Evolutionary conservation across 768 basidiomycete species (phyloP).

Genomic region (Leccinum rimulosum): DNA sequence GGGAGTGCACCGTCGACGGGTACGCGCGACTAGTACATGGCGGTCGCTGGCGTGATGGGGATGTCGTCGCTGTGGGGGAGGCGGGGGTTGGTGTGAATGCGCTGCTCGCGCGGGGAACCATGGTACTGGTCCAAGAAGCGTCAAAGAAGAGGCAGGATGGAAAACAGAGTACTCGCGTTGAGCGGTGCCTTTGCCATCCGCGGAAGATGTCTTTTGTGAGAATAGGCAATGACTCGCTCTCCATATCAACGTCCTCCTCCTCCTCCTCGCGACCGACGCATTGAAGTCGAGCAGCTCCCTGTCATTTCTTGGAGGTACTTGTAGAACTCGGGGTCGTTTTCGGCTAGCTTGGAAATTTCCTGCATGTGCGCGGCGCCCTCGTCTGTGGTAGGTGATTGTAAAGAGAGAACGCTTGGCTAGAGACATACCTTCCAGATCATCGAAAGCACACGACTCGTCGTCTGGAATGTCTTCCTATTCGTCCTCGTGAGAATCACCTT

Average conservation of each 20-base stretch:
- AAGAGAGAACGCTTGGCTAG: neutral
- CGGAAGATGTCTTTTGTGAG: constrained; percentile 69
- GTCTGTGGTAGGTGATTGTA: constrained; percentile 39
- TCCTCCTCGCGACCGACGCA: constrained; percentile 36
- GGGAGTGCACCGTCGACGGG: constrained; percentile 74
- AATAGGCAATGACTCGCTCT: constrained; percentile 44
- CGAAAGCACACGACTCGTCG: constrained; percentile 75
- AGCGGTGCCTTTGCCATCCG: constrained; percentile 85
- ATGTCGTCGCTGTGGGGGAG: constrained; percentile 61
- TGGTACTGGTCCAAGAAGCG: too few relatives aligned
- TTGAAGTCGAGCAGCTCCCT: constrained; percentile 84
- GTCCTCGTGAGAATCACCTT: constrained; percentile 30
- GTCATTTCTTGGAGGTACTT: constrained; percentile 98
- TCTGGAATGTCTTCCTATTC: constrained; percentile 44
- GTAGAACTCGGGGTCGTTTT: constrained; percentile 99
- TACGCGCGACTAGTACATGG: constrained; percentile 85
- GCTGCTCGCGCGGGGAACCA: constrained; percentile 25
- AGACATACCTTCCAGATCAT: constrained; percentile 65
- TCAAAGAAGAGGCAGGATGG: neutral
- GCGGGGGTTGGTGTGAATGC: constrained; percentile 48
- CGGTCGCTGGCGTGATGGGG: constrained; percentile 61
- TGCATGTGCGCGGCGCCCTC: constrained; percentile 73
- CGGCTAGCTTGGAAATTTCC: constrained; percentile 84
- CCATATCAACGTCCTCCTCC: constrained; percentile 40
- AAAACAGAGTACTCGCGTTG: constrained; percentile 49